These are phyloP conservation scores for Ascobolus immersus DNA, from an alignment of 495 filamentous ascomycete species.

Conservation along the genomic window DNA sequence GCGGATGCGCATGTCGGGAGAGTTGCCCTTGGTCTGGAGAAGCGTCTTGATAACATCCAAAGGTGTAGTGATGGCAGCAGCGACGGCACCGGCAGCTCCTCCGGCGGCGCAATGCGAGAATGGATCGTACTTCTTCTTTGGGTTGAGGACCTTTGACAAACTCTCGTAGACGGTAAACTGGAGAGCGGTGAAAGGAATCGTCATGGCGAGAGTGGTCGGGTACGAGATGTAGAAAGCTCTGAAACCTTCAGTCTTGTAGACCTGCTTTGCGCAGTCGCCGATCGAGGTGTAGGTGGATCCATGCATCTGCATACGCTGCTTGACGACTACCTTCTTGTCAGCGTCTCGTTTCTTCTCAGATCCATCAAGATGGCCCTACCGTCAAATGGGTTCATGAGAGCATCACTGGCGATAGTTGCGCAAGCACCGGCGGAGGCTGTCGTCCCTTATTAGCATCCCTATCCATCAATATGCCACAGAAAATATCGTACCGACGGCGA, in stretches of 20 bases:
- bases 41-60: constrained; percentile 96
- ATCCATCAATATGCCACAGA: not conserved
- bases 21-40: constrained; percentile 70
- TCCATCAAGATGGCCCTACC: constrained; percentile 25
- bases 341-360: constrained; percentile 2
- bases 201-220: constrained; percentile 94
- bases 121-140: constrained; percentile 59
- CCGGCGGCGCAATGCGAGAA: constrained; percentile 78
- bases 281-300: constrained; percentile 75
- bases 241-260: constrained; percentile 71
- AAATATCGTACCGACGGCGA: constrained; percentile 50
- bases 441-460: not conserved
- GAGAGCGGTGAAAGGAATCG: constrained; percentile 83
- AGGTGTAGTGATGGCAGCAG: constrained; percentile 78
- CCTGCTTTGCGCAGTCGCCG: constrained; percentile 54
- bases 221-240: constrained; percentile 95
- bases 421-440: constrained; percentile 72
- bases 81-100: constrained; percentile 75
- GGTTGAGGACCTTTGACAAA: constrained; percentile 79
- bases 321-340: constrained; percentile 46
- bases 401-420: constrained; percentile 89
- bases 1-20: constrained; percentile 55
- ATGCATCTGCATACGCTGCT: constrained; percentile 97
- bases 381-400: constrained; percentile 98
- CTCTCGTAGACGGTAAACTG: constrained; percentile 97